Evolutionary conservation across 202 grass and related monocot genomes (phyloP).

Genomic region (Eragrostis tef): DNA sequence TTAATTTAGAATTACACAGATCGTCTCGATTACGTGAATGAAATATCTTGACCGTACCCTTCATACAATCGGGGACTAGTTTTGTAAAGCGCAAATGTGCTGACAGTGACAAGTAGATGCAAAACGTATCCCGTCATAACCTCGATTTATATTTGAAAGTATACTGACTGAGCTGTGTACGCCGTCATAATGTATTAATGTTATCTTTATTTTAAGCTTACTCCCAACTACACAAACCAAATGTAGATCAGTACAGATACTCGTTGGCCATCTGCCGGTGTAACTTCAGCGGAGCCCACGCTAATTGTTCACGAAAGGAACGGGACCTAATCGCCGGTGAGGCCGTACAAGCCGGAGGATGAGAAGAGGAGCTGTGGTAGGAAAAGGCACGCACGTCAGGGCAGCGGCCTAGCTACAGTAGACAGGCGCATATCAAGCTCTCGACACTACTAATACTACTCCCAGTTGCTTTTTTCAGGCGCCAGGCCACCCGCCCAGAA

Average conservation of each 20-base stretch:
- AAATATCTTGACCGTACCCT: too few relatives aligned
- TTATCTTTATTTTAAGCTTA: too few relatives aligned
- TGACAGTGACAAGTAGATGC: neutral
- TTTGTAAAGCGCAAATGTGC: neutral
- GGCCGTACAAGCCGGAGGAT: neutral
- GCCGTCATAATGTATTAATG: too few relatives aligned
- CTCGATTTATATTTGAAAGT: too few relatives aligned
- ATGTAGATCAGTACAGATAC: neutral
- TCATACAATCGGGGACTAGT: neutral
- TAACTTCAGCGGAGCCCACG: neutral
- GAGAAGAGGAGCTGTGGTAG: neutral
- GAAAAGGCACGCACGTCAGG: conserved; percentile 24
- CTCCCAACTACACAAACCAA: neutral
- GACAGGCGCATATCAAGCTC: neutral
- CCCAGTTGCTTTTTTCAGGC: conserved; percentile 23
- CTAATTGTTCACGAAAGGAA: conserved; percentile 4
- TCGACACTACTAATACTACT: too few relatives aligned
- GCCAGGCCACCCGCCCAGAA: conserved; percentile 22
- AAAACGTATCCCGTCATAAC: neutral
- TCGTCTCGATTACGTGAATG: too few relatives aligned
- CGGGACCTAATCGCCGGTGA: neutral
- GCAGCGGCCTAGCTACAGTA: neutral
- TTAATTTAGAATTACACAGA: too few relatives aligned
- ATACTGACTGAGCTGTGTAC: too few relatives aligned
- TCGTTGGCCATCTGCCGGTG: neutral